Base-by-base conservation (phyloP, 805 yeast species). In the Saturnispora sanitii region DNA sequence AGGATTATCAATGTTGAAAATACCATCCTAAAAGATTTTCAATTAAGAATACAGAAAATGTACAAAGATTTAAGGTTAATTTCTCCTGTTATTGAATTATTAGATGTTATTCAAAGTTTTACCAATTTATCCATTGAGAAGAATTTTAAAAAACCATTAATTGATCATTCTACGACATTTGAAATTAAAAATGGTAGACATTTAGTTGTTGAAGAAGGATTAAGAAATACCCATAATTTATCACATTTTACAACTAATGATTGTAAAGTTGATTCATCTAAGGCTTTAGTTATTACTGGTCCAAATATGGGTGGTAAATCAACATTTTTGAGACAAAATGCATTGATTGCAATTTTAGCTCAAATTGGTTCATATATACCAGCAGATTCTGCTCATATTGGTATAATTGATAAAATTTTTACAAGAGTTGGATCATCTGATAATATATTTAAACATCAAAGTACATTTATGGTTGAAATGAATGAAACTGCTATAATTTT, bases 381-480 rank as follows among this genome's bases (percentile, higher is more conserved):
- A 2, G 82, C 87, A 35, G 61, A 64, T 12, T 50, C 56, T 6
- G 90, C 88, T 0, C 66, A 58, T 11, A 64, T 82, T 43, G 88
- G 92, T 0, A 56, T 84, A 1, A 85, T 86, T 15, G 95, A 86
- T 58, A 72, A 79, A 40, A 74, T 86, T 0, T 83, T 80, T 52
- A 79, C 92, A 18, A 66, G 96, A 21, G 77, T 85, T 54, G 87
- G 87, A 2, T 87, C 96, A 0, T 79, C 85, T 0, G 96, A 87
- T 61, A 85, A 85, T 52, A 70, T 87, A 21, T 73, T 74, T 45
- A 70, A 76, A 36, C 87, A 87, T 32, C 74, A 81, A 52, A 81
- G 92, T n/a, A 86, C 96, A 0, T 87, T 87, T 53, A 84, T 86
- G 95, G 84, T 82, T 13, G 96, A 87, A 52, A 85, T 87, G 95